Conservation (phyloP, 1,284 basidiomycete genomes). For the Apiotrichum sp. region DNA sequence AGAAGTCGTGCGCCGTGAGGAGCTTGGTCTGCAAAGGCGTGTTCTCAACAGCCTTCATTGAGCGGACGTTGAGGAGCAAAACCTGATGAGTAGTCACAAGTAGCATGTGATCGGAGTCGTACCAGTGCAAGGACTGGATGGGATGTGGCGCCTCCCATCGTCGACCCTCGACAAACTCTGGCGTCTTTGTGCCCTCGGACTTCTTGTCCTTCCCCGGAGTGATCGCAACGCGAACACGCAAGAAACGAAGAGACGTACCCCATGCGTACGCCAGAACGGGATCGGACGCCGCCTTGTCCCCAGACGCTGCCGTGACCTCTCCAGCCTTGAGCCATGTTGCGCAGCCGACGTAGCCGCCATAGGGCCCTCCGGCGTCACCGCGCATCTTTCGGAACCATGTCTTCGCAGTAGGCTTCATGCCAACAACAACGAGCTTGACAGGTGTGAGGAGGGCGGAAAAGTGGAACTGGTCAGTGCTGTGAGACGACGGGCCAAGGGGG, state of each 20-base stretch:
- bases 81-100: slow-evolving; percentile 56
- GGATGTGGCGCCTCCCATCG: slow-evolving; percentile 38
- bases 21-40: slow-evolving; percentile 35
- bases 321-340: slow-evolving; percentile 67
- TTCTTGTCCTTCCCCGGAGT: slow-evolving; percentile 4
- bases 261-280: slow-evolving; percentile 78
- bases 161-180: slow-evolving; percentile 42
- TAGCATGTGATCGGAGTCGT: slow-evolving; percentile 47
- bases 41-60: slow-evolving; percentile 36
- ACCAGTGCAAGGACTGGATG: slow-evolving; percentile 50
- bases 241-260: slow-evolving; percentile 61
- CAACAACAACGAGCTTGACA: slow-evolving; percentile 85
- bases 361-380: slow-evolving; percentile 45
- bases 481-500: slow-evolving; percentile 68
- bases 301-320: slow-evolving; percentile 10
- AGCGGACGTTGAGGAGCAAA: slow-evolving; percentile 63
- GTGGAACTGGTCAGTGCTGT: slow-evolving; percentile 76
- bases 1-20: slow-evolving; percentile 39
- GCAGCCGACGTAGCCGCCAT: slow-evolving; percentile 55
- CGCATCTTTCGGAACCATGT: slow-evolving; percentile 85
- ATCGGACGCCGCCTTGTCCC: slow-evolving; percentile 22
- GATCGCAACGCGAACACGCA: slow-evolving; percentile 51
- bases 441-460: slow-evolving; percentile 83
- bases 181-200: slow-evolving; percentile 18
- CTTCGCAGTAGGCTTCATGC: slow-evolving; percentile 81